Base-by-base conservation (phyloP, 129 eudicot species). In the Saposhnikovia divaricata region DNA sequence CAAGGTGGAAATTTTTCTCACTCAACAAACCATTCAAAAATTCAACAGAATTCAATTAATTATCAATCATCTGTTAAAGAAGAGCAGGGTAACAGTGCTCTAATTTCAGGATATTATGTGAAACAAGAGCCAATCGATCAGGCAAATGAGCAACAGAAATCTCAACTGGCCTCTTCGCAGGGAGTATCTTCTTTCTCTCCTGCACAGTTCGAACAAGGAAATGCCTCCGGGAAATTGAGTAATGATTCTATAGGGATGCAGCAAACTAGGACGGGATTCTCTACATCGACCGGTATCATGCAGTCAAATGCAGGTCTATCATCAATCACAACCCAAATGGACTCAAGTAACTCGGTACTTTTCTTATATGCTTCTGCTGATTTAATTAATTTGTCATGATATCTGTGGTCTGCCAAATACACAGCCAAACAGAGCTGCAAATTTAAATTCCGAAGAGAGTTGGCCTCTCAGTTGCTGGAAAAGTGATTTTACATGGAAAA, bases 51-150 rank as follows among this genome's bases (percentile, higher is more conserved):
- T 83, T 80, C 82, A 37, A 81, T 81, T 75, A 91, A 91, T 45
- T 89, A 91, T 93, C 92, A 88, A 77, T 69, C 88, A 46, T 77
- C 87, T 8, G 69, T 81, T 59, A 83, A 77, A 80, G 85, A 85
- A 80, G 92, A 87, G 80, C 87, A 77, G 80, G 85, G 61, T 69
- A 76, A 2, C 63, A 74, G 80, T 78, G 84, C 85, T 80, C 18
- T 72, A 46, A 82, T 93, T 78, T 74, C 94, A 59, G 82, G 85
- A 87, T 61, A 83, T 39, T 87, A 87, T 85, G 92, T 85, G 27
- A 90, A 94, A 80, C 92, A 83, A 79, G 98, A 94, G 69, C 88
- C 86, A 68, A 13, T 76, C 53, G 96, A 91, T 84, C 98, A 86
- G 80, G 77, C 89, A 71, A 86, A 78, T 87, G 97, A 91, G 47